Base-by-base conservation (phyloP, 148 eudicot genomes). In the Selenicereus undatus region DNA sequence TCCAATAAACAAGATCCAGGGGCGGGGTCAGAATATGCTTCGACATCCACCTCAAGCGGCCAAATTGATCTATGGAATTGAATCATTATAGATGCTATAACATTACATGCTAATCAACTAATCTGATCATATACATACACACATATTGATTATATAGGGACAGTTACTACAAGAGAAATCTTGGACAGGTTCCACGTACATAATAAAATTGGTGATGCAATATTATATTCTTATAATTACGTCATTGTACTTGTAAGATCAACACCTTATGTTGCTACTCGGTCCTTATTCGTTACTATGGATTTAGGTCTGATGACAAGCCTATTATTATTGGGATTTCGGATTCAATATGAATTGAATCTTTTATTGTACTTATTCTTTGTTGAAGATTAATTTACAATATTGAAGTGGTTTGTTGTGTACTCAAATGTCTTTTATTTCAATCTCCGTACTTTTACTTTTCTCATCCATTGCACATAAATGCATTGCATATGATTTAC, bases 51-150 rank as follows among this genome's bases (percentile, higher is more conserved):
- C 80, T 84, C 90, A 3, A 83, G 86, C 85, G 88, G 89, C 86
- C 91, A 84, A 71, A 86, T 90, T 82, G 91, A 92, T 76, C 88
- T 90, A 81, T 90, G 93, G 93, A 92, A 89, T 83, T 90, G 85
- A 88, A 39, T 4, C 66, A 74, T 39, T 29, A 71, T 2, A 29
- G 39, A 26, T 76, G 52, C 52, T 30, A 54, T 52, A 7, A 43
- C 29, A 81, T 62, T 60, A 84, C 50, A 39, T 64, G 35, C 75
- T 81, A 76, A 81, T 73, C 73, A 76, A 36, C 78, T 84, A 81
- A 84, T 75, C 39, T 84, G 81, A 81, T 77, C 76, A 60, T 73
- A 80, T 84, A 81, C 73, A 43, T 73, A 60, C 65, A 80, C 81
- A 81, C 73, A 43, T 73, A 84, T 76, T 75, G 42, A 77, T 81